Percentiles rank a stretch among this genome's conserved stretches.
Evolutionary conservation across 1,284 basidiomycete species (phyloP).

Genomic region (Moesziomyces parantarcticus): DNA sequence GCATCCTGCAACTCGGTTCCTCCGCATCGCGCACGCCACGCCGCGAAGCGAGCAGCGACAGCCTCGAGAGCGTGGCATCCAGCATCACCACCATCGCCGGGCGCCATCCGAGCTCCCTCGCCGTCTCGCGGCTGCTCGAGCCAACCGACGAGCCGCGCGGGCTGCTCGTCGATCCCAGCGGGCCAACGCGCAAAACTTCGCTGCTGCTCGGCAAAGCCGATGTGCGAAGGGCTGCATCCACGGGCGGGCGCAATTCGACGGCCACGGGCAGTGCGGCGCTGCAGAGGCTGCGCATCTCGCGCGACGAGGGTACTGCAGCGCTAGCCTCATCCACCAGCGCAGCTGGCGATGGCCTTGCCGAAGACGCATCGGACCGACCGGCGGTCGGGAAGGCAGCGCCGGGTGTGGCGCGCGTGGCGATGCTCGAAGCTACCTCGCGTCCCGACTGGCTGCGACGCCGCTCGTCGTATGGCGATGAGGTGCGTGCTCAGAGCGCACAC

Average conservation of each 20-base stretch:
- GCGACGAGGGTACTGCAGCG: not conserved
- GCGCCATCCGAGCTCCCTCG: constrained; percentile 22
- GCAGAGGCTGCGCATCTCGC: constrained; percentile 8
- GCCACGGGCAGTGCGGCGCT: constrained; percentile 4
- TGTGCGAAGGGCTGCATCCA: constrained; percentile 25
- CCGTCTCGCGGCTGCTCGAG: constrained; percentile 50
- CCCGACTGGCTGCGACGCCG: constrained; percentile 36
- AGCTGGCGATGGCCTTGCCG: not conserved
- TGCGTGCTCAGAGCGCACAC: constrained; percentile 4
- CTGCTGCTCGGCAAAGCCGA: constrained; percentile 12
- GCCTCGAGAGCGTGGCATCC: constrained; percentile 53
- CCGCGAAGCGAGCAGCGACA: constrained; percentile 53
- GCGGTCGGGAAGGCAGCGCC: not conserved
- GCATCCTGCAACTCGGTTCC: constrained; percentile 10
- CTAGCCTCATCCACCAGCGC: not conserved
- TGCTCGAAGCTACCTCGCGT: constrained; percentile 13
- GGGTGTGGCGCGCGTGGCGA: not conserved
- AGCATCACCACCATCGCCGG: constrained; percentile 55
- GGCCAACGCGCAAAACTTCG: constrained; percentile 6
- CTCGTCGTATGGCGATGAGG: constrained; percentile 42
- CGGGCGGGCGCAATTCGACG: constrained; percentile 19
- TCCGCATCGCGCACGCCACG: not conserved
- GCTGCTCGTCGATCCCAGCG: constrained; percentile 20
- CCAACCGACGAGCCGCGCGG: constrained; percentile 36
- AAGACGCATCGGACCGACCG: not conserved